Evolutionary conservation across 345 rosid species (phyloP), one percentile per base, ranked within the genome.

Genomic region (Salix caprea): DNA sequence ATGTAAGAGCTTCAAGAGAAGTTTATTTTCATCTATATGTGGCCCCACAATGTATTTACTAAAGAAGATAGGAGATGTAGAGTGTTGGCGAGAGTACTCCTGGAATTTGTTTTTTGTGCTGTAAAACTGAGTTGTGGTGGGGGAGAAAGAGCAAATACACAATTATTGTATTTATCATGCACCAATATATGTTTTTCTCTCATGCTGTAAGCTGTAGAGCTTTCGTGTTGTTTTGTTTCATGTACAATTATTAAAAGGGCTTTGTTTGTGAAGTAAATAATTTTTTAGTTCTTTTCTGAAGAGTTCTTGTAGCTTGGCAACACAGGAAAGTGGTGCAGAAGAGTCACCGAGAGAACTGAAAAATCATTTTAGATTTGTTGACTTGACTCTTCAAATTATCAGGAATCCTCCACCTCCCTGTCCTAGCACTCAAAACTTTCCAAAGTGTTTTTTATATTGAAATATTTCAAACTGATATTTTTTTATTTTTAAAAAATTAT

Each of bases 61-160:
- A 69, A 77, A 82, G 82, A 84, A 86, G 83, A 85, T 82, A 74
- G 88, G 74, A 85, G 84, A 86, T 78, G 61, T 73, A 82, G 87
- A 82, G 87, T 77, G 84, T 77, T 81, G 82, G 48, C 56, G 30
- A 60, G 23, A 60, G 67, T 75, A 75, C 74, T 82, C 78, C 84
- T 84, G 79, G 82, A 82, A 78, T 87, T 75, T 81, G 77, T 79
- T 64, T 84, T 68, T 54, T 77, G 73, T 86, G 82, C 67, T 87
- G 90, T 90, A 83, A 87, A 86, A 82, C 85, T 76, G 84, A 76
- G 56, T 69, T 76, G 69, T 69, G 81, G 82, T 74, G 90, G 85
- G 80, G 80, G 74, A 75, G 77, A 70, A 78, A 82, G 71, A 26
- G 74, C 78, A 65, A 64, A 84, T 74, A 81, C 78, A 75, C 75